A percentile compares a stretch with the other conserved stretches of the same genome.
Evolutionary conservation across 2,329 filamentous ascomycete species (phyloP).

Genomic region (Cordyceps cateniannulata): DNA sequence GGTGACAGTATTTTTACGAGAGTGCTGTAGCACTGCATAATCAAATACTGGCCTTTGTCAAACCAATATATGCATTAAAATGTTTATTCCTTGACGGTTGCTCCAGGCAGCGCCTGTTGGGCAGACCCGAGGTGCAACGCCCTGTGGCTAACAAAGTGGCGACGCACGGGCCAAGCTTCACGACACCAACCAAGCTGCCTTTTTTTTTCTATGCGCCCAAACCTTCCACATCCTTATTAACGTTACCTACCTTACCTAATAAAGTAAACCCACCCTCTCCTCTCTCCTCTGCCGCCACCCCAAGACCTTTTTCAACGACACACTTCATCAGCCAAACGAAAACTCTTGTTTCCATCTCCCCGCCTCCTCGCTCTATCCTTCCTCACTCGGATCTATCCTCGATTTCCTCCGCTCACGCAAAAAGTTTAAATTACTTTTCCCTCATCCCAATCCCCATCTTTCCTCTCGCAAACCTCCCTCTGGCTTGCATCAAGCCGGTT

Average conservation of each 20-base stretch:
- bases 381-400: conserved; percentile 7
- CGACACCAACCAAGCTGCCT: conserved; percentile 2
- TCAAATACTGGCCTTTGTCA: neutral
- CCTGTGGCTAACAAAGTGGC: neutral
- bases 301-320: conserved; percentile 7
- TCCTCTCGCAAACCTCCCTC: conserved; percentile 5
- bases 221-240: neutral
- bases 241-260: no score
- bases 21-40: neutral
- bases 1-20: no score
- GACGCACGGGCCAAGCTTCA: conserved; percentile 6
- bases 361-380: conserved; percentile 7
- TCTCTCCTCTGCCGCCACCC: conserved; percentile 6
- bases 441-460: conserved; percentile 12
- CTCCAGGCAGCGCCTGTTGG: neutral
- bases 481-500: conserved; percentile 5
- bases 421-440: conserved; percentile 9
- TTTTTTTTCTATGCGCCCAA: conserved; percentile 6
- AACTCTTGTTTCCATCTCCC: conserved; percentile 6
- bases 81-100: neutral
- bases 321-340: conserved; percentile 1
- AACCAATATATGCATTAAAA: neutral
- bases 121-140: neutral
- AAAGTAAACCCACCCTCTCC: neutral
- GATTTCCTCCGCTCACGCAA: conserved; percentile 11